Evolutionary conservation across 1,284 basidiomycete species (phyloP), one percentile per base, ranked within the genome.

Genomic region (Ceratobasidium sp.): DNA sequence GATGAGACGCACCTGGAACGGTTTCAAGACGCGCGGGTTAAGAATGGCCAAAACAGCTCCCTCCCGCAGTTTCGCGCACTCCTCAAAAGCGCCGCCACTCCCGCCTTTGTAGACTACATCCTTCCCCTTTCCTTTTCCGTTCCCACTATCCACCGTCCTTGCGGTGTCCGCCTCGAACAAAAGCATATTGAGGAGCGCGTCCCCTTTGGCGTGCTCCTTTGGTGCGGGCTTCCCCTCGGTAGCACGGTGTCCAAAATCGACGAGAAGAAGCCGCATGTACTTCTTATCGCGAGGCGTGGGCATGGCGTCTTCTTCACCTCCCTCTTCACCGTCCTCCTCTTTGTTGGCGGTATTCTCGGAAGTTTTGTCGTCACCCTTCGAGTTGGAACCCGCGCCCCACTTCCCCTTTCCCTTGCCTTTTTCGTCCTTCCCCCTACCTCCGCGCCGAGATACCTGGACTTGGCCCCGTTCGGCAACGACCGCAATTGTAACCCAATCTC

Each of bases 401-500:
- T 76, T 66, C 22, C 29, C 27, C n/a, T n/a, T n/a, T n/a, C n/a
- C n/a, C 27, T 77, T 75, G 33, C 33, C 66, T 27, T 73, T 62
- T 27, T 76, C 65, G 24, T 72, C 73, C 41, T 77, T 62, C 11
- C 63, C 51, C 44, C 60, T 63, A 7, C 29, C 57, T 45, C 72
- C 75, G 6, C 75, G 64, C 17, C 72, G 62, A 53, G 87, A 91
- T 78, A 90, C 86, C 77, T 88, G 89, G 78, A 95, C 84, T 24
- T 89, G 89, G 3, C 93, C 91, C 44, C 94, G 89, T 82, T 96
- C 94, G 3, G 94, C 95, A 27, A 97, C 89, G 7, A 96, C 94
- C 1, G 93, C 95, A 67, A 97, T 93, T 8, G 93, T 93, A 57
- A 97, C 88, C 92, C 93, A 99, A 82, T 99, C 97, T 1, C 94